Evolutionary conservation across 2,329 filamentous ascomycete species (phyloP), one percentile per base, ranked within the genome.

Genomic region (Ophiostoma montium): DNA sequence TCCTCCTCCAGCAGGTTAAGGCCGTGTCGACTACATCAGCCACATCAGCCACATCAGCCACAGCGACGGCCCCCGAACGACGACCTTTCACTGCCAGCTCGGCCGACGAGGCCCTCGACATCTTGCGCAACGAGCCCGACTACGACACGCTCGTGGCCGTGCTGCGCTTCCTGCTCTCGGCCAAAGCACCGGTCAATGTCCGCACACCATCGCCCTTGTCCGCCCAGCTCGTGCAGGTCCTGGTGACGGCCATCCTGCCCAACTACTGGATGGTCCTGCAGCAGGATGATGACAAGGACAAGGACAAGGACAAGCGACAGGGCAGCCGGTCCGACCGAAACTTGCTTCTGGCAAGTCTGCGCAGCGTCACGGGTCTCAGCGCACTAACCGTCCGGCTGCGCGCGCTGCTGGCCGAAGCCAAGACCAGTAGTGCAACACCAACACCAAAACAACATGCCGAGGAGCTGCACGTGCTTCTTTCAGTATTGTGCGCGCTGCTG

Each of bases 241-340:
- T 98, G 33, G 78, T 94, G 51, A 80, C 75, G 15, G 76, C 80
- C 31, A 88, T 84, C 23, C 69, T 87, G 8, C 84, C 86, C 1
- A 85, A 89, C 60, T 94, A 90, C 64, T 96, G 92, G 90, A 61
- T 70, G 3, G 58, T 78, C 9, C 60, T 90, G 15, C 65, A 69
- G 35, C 72, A 75, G 50, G 67, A 65, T n/a, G 18, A 18, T 11
- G 9, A 27, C 8, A 61, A 60, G 3, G 30, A 61, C 27, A 52
- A 56, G 3, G 33, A 54, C 19, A 30, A 39, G 9, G 21, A n/a
- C 11, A 36, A 48, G 11, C 19, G 15, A 19, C 18, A 38, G 16
- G 19, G 19, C 9, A 27, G 31, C 27, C 9, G 19, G 13, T 55
- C 57, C 21, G 72, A 74, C 35, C 56, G 70, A 1, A 62, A 65